These are phyloP conservation scores for Backusella tarrabulga DNA, from an alignment of 192 early-diverging fungal species.

Conservation along the genomic window DNA sequence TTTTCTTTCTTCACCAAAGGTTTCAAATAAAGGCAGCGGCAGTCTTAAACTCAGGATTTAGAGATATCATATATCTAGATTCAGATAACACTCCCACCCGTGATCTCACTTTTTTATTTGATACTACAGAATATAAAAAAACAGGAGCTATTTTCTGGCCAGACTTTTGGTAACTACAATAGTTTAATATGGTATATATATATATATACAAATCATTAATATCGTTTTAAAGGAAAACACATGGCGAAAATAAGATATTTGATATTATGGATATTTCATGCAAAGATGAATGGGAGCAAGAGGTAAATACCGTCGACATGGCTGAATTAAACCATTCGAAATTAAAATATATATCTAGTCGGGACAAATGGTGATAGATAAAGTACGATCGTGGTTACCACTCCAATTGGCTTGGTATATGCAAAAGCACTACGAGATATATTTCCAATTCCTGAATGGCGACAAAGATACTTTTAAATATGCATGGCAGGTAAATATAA, in stretches of 20 bases:
- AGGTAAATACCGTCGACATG: constrained; percentile 16
- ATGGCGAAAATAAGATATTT: constrained; percentile 39
- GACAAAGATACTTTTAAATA: constrained; percentile 42
- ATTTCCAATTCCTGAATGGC: constrained; percentile 37
- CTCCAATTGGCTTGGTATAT: constrained; percentile 37
- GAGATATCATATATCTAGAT: constrained; percentile 47
- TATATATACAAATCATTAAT: background rate
- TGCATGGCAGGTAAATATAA: constrained; percentile 25
- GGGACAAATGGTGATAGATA: constrained; percentile 37
- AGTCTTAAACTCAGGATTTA: constrained; percentile 38
- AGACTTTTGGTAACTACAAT: constrained; percentile 36
- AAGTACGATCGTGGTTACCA: constrained; percentile 31
- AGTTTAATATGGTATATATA: background rate
- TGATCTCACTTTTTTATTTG: constrained; percentile 45
- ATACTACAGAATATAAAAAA: constrained; percentile 28
- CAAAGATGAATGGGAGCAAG: constrained; percentile 42
- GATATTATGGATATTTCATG: constrained; percentile 33
- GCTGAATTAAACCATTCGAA: background rate
- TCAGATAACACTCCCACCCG: constrained; percentile 41
- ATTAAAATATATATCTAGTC: constrained; percentile 13
- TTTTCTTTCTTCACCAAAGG: background rate
- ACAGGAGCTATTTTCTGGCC: constrained; percentile 52
- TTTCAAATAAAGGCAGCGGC: constrained; percentile 48
- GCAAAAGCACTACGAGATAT: constrained; percentile 29
- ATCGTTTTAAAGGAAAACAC: constrained; percentile 31